Evolutionary conservation across 805 yeast species (phyloP), one percentile per base, ranked within the genome.

Genomic region (Lipomyces mesembrius): DNA sequence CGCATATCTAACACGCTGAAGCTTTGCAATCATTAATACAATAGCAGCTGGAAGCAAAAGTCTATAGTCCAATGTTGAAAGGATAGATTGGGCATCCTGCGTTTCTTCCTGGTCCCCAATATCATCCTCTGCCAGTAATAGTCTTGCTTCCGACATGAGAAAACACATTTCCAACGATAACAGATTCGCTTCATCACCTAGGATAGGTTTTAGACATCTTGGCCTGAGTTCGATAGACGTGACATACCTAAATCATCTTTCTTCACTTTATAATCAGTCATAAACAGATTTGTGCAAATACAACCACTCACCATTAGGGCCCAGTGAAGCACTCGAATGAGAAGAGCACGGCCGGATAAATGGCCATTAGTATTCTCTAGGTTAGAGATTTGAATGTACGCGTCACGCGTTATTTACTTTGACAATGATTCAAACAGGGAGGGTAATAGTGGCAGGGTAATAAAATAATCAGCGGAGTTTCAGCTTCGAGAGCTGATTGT

Each of bases 251-350:
- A 49, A 14, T 49, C 53, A n/a, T 49, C 53, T 14, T 49, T 49
- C 17, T 32, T 51, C 55, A 12, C 8, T 51, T 51, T 2, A 20
- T 51, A 32, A 17, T 17, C 55, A 7, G 22, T 12, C 32, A 51
- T 22, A 20, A 51, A n/a, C 55, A n/a, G 3, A 51, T 7, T 51
- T 12, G 55, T 12, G 27, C 32, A 14, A 22, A 51, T 12, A 35
- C 14, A 14, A 12, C 2, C 3, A 51, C 55, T 51, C 11, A 32
- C 27, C 5, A 7, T 51, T n/a, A 51, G 55, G 55, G 55, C 55
- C 55, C 55, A n/a, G 27, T 51, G 55, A n/a, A 51, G 32, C 2
- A 51, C 8, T 51, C 55, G 55, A 51, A 51, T 22, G 8, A 51
- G 14, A 2, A 51, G 22, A 27, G 27, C 22, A n/a, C 32, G 55